phyloP scores from a whole-genome alignment of 208 protist species.

The Herpetomonas samuelpessoai region DNA sequence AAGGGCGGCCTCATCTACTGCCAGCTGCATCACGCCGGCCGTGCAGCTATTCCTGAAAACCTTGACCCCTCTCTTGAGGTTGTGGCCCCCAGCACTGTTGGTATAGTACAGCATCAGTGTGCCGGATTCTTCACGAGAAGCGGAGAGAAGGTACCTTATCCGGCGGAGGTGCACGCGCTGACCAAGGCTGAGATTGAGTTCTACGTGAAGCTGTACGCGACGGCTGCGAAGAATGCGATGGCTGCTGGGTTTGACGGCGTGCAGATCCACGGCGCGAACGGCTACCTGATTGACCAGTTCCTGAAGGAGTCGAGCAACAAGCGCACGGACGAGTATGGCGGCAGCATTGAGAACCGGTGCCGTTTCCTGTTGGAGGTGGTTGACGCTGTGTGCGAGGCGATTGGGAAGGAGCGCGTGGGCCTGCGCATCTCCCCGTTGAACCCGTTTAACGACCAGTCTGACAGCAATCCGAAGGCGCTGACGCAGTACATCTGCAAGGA shows the following conservation, averaged over 20 bases:
- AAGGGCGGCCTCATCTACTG: no score
- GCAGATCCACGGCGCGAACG: conserved; percentile 75
- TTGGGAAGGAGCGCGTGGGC: conserved; percentile 67
- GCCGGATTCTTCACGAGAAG: no score
- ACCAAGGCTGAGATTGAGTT: conserved; percentile 21
- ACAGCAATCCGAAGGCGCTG: conserved; percentile 37
- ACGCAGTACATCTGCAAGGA: conserved; percentile 46
- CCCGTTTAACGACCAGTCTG: conserved; percentile 26
- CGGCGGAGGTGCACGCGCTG: conserved; percentile 27
- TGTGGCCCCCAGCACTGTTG: no score
- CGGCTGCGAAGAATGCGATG: conserved; percentile 36
- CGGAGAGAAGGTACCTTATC: no score
- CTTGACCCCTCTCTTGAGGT: no score
- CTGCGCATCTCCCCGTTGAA: conserved; percentile 59
- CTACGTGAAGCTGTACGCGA: conserved; percentile 37
- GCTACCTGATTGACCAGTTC: conserved; percentile 87
- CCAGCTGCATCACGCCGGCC: no score
- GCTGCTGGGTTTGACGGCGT: conserved; percentile 71
- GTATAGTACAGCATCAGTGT: no score
- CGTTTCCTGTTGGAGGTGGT: conserved; percentile 70
- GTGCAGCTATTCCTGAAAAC: no score
- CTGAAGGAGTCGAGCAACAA: conserved; percentile 52
- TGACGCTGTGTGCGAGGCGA: conserved; percentile 27
- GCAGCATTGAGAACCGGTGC: conserved; percentile 66
- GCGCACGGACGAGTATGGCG: conserved; percentile 84